phyloP scores from a whole-genome alignment of 2,329 filamentous ascomycete species.

The Neurospora sp. region DNA sequence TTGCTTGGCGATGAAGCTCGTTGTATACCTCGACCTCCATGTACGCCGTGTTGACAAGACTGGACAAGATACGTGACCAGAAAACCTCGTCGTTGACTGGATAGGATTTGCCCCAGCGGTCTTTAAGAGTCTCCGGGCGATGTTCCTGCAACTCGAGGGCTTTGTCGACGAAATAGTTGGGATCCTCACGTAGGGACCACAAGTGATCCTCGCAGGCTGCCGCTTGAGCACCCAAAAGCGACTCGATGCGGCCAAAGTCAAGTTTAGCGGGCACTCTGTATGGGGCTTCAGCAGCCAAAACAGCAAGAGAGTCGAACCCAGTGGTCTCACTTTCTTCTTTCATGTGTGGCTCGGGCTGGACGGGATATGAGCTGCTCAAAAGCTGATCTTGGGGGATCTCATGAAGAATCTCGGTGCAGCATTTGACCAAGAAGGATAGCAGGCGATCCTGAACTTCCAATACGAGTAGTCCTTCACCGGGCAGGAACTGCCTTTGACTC shows the following conservation, averaged over 20 bases:
- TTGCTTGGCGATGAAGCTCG: constrained; percentile 25
- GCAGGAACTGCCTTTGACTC: constrained; percentile 26
- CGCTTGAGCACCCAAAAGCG: constrained; percentile 31
- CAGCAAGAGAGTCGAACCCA: constrained; percentile 28
- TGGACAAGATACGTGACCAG: constrained; percentile 30
- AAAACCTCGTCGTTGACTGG: constrained; percentile 18
- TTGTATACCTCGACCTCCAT: constrained; percentile 28
- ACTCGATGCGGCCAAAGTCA: constrained; percentile 33
- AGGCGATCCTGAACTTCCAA: constrained; percentile 41
- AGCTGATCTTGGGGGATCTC: constrained; percentile 31
- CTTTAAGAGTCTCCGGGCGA: constrained; percentile 31
- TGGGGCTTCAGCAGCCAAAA: constrained; percentile 37
- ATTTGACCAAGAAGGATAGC: constrained; percentile 37
- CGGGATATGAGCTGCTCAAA: constrained; percentile 18
- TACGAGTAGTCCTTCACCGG: constrained; percentile 37
- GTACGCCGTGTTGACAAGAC: constrained; percentile 24
- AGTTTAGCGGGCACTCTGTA: constrained; percentile 39
- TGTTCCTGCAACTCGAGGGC: constrained; percentile 37
- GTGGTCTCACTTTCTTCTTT: constrained; percentile 20
- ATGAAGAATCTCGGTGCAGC: constrained; percentile 37
- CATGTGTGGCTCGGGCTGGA: constrained; percentile 28
- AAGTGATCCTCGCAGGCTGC: constrained; percentile 41
- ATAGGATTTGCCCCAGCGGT: constrained; percentile 20
- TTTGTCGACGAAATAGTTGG: constrained; percentile 40
- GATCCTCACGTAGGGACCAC: constrained; percentile 47